Percentiles rank a stretch among this genome's conserved stretches.
These are phyloP conservation scores for Gossypium longicalyx DNA, from an alignment of 345 rosid genomes.

Conservation along the genomic window DNA sequence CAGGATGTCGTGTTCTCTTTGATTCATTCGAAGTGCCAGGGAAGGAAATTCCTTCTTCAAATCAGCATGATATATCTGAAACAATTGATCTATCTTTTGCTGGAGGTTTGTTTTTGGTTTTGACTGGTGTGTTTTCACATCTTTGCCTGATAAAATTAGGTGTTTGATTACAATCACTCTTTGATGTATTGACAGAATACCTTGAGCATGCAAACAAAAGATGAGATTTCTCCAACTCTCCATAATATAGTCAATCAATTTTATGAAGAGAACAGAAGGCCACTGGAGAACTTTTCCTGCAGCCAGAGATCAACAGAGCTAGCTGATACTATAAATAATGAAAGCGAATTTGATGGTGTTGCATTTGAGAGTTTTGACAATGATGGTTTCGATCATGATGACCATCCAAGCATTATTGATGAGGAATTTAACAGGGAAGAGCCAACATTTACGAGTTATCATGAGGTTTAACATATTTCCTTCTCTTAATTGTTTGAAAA, in stretches of 20 bases:
- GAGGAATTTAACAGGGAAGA: conserved; percentile 43
- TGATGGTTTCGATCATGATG: conserved; percentile 48
- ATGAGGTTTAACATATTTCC: conserved; percentile 44
- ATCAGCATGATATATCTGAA: conserved; percentile 46
- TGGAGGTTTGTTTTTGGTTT: conserved; percentile 51
- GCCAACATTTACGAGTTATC: conserved; percentile 44
- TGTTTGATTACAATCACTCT: not conserved
- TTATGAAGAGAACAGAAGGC: conserved; percentile 67
- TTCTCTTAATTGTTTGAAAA: conserved; percentile 10
- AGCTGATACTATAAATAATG: conserved; percentile 32
- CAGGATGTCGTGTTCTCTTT: conserved; percentile 82
- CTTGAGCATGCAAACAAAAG: conserved; percentile 50
- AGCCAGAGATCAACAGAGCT: conserved; percentile 38
- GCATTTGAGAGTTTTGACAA: conserved; percentile 47
- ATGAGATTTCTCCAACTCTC: conserved; percentile 81
- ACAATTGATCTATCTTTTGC: conserved; percentile 69
- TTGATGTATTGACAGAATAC: conserved; percentile 43
- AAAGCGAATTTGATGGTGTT: conserved; percentile 40
- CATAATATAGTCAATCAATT: conserved; percentile 50
- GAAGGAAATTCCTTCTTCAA: conserved; percentile 43
- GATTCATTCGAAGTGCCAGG: conserved; percentile 89
- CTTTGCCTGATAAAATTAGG: not conserved
- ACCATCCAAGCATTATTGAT: conserved; percentile 40
- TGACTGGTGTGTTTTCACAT: not conserved
- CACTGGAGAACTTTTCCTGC: conserved; percentile 44